phyloP scores from a whole-genome alignment of 768 basidiomycete genomes.

The Lactarius tabidus region DNA sequence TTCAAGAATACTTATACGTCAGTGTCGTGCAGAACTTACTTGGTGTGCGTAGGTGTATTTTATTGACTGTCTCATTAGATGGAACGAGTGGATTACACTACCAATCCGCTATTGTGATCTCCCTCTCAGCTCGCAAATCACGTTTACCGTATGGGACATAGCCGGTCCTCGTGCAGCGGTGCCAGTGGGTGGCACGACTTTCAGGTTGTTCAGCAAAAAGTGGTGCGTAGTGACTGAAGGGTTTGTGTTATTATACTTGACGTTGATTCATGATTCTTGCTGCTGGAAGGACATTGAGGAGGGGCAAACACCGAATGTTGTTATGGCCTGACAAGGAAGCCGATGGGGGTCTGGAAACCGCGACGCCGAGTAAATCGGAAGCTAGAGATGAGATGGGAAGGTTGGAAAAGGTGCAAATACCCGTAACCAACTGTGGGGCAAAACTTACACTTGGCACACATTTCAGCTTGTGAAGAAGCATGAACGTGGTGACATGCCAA shows the following conservation, averaged over 20 bases:
- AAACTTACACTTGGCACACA: not conserved
- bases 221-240: slow-evolving; percentile 47
- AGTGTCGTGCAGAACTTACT: slow-evolving; percentile 28
- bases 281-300: slow-evolving; percentile 68
- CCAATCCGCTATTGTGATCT: slow-evolving; percentile 93
- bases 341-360: slow-evolving; percentile 75
- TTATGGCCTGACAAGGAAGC: slow-evolving; percentile 84
- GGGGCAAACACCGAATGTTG: slow-evolving; percentile 86
- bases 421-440: not conserved
- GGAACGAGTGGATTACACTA: slow-evolving; percentile 94
- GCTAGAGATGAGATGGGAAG: slow-evolving; percentile 91
- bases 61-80: slow-evolving; percentile 42
- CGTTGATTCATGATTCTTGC: not conserved
- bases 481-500: slow-evolving; percentile 87
- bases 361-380: slow-evolving; percentile 84
- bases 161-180: slow-evolving; percentile 72
- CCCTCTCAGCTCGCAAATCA: slow-evolving; percentile 83
- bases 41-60: not conserved
- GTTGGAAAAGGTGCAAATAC: slow-evolving; percentile 72
- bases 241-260: not conserved
- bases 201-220: slow-evolving; percentile 90
- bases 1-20: slow-evolving; percentile 82
- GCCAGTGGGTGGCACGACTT: slow-evolving; percentile 89
- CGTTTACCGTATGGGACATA: slow-evolving; percentile 96
- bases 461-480: slow-evolving; percentile 87